Evolutionary conservation across 768 basidiomycete genomes (phyloP).

Genomic region (Tephrocybe sp.): DNA sequence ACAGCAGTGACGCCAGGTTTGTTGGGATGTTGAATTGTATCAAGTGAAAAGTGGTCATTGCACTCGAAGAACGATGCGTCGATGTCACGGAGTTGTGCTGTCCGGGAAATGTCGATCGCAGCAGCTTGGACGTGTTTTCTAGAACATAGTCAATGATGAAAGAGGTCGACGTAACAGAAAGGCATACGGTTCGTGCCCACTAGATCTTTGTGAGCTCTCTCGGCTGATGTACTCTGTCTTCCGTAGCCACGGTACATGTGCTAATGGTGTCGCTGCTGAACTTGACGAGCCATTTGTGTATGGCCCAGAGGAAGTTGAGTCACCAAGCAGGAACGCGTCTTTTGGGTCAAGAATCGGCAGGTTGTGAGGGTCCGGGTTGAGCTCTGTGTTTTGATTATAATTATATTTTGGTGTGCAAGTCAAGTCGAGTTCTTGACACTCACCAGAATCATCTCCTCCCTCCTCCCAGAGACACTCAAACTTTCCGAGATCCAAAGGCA

Average conservation of each 20-base stretch:
- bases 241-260: constrained; percentile 86
- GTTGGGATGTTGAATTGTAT: constrained; percentile 69
- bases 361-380: constrained; percentile 69
- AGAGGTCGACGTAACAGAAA: neutral
- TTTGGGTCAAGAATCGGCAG: constrained; percentile 67
- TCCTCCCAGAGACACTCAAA: constrained; percentile 87
- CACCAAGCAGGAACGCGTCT: constrained; percentile 75
- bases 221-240: constrained; percentile 89
- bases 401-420: too few relatives aligned
- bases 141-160: constrained; percentile 3
- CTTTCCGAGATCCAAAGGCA: constrained; percentile 88
- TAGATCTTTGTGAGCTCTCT: constrained; percentile 43
- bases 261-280: constrained; percentile 46
- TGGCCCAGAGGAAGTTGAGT: constrained; percentile 49
- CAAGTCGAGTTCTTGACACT: too few relatives aligned
- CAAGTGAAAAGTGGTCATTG: constrained; percentile 59
- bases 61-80: constrained; percentile 73
- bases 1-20: constrained; percentile 75
- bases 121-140: constrained; percentile 50
- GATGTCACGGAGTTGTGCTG: constrained; percentile 75
- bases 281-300: constrained; percentile 43
- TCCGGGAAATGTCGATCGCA: constrained; percentile 68
- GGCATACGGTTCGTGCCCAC: constrained; percentile 57
- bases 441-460: constrained; percentile 68
- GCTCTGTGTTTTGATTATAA: constrained; percentile 15